Evolutionary conservation across 1,284 basidiomycete species (phyloP), one percentile per base, ranked within the genome.

Genomic region (Marasmius tenuissimus): DNA sequence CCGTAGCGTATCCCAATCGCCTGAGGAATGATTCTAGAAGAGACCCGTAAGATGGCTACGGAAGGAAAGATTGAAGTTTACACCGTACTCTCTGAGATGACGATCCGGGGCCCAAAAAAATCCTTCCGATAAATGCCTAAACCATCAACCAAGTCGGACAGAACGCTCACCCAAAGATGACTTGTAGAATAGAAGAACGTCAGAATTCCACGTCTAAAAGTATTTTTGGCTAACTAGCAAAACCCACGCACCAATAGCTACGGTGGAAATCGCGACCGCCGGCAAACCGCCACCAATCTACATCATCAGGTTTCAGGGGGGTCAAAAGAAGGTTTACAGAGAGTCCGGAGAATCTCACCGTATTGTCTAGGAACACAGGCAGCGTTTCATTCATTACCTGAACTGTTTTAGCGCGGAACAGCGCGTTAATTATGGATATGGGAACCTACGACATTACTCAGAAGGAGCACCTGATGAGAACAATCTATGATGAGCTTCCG

Each of bases 1-100:
- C 96, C 96, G 73, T 97, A 92, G n/a, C 94, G 86, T 1, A 97
- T 95, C 66, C 94, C 94, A 27, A 92, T 72, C 9, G 91, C 87
- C 73, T 93, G 90, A 1, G 96, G 96, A 62, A 97, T 97, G 65
- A 97, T 88, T 74, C 89, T 91, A 66, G 14, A 12, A 34, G 53
- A 45, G 35, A 45, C 35, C n/a, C 20, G 48, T 48, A 14, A 58
- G 18, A 33, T 7, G 33, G 35, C 9, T 8, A 4, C 20, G 33
- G 4, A 9, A 34, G 12, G 4, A 4, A 35, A 20, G 47, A 6
- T 11, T 6, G 18, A n/a, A 38, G 33, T 33, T n/a, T 12, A n/a
- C 18, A 10, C 38, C 57, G 5, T 38, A 58, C 57, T 58, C 57
- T 51, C 58, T 52, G 50, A 8, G 27, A 27, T 27, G 27, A 37